Percentiles rank a stretch among this genome's conserved stretches.
These are phyloP conservation scores for Aspergillus haitiensis DNA, from an alignment of 495 filamentous ascomycete genomes.

Conservation along the genomic window DNA sequence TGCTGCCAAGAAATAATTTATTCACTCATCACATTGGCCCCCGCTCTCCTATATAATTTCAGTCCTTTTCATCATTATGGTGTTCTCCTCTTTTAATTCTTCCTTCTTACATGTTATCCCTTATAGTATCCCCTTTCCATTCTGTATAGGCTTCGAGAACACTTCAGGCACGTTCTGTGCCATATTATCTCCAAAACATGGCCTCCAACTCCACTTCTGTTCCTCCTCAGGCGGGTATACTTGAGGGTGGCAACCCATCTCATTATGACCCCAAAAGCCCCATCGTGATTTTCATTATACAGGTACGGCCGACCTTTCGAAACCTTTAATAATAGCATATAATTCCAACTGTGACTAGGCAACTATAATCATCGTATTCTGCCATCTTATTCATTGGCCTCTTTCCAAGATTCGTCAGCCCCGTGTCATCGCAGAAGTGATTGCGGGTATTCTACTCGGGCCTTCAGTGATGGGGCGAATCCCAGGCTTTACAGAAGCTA, in stretches of 20 bases:
- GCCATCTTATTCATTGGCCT: constrained; percentile 78
- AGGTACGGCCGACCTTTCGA: constrained; percentile 53
- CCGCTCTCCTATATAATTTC: no score
- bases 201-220: constrained; percentile 24
- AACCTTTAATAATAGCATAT: neutral
- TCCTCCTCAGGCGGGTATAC: constrained; percentile 54
- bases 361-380: constrained; percentile 86
- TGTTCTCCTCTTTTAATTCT: neutral
- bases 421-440: constrained; percentile 92
- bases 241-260: constrained; percentile 73
- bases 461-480: constrained; percentile 84
- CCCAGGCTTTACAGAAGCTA: constrained; percentile 72
- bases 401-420: constrained; percentile 86
- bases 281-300: constrained; percentile 92
- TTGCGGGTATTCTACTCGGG: constrained; percentile 87
- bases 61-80: neutral
- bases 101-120: neutral
- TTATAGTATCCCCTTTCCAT: neutral
- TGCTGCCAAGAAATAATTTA: no score
- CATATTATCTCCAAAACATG: constrained; percentile 11
- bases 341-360: constrained; percentile 53
- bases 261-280: constrained; percentile 75
- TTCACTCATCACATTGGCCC: no score
- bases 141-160: constrained; percentile 2
- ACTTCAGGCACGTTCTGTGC: neutral